Conservation (phyloP, 768 basidiomycete genomes). For the Nidularia pulvinata region DNA sequence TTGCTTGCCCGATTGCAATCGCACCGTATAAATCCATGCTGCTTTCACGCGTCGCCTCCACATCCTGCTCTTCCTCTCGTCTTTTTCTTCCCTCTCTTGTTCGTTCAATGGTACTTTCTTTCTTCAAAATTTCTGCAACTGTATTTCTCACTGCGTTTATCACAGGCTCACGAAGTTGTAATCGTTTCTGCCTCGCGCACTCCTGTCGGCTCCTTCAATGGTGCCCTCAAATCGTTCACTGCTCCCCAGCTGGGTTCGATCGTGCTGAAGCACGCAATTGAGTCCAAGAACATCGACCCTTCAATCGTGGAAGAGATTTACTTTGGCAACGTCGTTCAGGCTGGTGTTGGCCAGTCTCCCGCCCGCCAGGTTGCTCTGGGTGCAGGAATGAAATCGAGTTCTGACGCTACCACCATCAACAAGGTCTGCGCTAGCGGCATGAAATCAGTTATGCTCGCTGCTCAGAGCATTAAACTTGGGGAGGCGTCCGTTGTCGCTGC, state of each 20-base stretch:
- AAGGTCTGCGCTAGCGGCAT: constrained; percentile 99
- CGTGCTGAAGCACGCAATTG: constrained; percentile 90
- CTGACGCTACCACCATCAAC: constrained; percentile 99
- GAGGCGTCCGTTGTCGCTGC: constrained; percentile 87
- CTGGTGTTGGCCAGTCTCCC: constrained; percentile 97
- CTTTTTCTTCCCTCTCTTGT: too few relatives aligned
- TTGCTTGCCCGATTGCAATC: too few relatives aligned
- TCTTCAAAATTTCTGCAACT: too few relatives aligned
- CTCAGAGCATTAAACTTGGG: constrained; percentile 88
- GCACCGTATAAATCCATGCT: constrained; percentile 36
- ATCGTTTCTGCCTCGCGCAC: constrained; percentile 95
- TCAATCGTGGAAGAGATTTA: constrained; percentile 91
- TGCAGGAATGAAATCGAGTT: constrained; percentile 80
- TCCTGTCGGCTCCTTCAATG: constrained; percentile 92
- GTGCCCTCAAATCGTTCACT: constrained; percentile 82
- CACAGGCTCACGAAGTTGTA: constrained; percentile 76
- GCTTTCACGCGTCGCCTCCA: constrained; percentile 37
- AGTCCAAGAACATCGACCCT: constrained; percentile 78
- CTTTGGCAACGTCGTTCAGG: constrained; percentile 98
- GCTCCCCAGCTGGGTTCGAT: constrained; percentile 89
- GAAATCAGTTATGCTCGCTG: constrained; percentile 93
- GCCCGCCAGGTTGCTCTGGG: constrained; percentile 95
- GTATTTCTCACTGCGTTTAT: too few relatives aligned
- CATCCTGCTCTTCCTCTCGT: constrained; percentile 25
- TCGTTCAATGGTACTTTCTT: too few relatives aligned